Conservation (phyloP, 139 green algal genomes). For the Zygnema cylindricum region DNA sequence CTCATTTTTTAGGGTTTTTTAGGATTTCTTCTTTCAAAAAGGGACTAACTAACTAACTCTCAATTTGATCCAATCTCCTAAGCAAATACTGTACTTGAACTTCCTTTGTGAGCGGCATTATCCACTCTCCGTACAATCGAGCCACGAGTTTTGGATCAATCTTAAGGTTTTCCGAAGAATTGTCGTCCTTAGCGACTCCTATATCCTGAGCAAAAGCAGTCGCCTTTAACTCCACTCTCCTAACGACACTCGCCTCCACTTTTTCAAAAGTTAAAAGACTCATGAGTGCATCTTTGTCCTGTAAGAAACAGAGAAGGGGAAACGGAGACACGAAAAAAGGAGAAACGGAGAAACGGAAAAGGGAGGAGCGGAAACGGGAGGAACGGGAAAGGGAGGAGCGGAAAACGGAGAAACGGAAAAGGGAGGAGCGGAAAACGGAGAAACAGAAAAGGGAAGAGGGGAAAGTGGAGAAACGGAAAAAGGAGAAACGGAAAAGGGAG, state of each 20-base stretch:
- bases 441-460: too few relatives aligned
- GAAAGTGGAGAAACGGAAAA: too few relatives aligned
- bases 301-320: not conserved
- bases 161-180: not conserved
- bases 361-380: too few relatives aligned
- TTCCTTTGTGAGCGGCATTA: slow-evolving; percentile 98
- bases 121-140: slow-evolving; percentile 84
- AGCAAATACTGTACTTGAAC: slow-evolving; percentile 80
- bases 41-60: too few relatives aligned
- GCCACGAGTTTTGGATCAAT: slow-evolving; percentile 69
- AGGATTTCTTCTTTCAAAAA: too few relatives aligned
- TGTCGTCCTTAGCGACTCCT: not conserved
- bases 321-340: not conserved
- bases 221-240: slow-evolving; percentile 88
- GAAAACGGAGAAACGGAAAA: too few relatives aligned
- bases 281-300: slow-evolving; percentile 88
- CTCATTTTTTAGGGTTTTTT: too few relatives aligned
- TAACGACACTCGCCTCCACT: slow-evolving; percentile 84
- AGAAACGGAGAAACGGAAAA: too few relatives aligned
- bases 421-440: too few relatives aligned
- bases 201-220: slow-evolving; percentile 90
- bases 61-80: slow-evolving; percentile 21
- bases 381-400: too few relatives aligned
- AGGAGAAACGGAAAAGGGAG: too few relatives aligned
- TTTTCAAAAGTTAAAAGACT: slow-evolving; percentile 82